Percentiles rank a stretch among this genome's conserved stretches.
Conservation (phyloP, 345 rosid genomes). For the Bruguiera sexangula region DNA sequence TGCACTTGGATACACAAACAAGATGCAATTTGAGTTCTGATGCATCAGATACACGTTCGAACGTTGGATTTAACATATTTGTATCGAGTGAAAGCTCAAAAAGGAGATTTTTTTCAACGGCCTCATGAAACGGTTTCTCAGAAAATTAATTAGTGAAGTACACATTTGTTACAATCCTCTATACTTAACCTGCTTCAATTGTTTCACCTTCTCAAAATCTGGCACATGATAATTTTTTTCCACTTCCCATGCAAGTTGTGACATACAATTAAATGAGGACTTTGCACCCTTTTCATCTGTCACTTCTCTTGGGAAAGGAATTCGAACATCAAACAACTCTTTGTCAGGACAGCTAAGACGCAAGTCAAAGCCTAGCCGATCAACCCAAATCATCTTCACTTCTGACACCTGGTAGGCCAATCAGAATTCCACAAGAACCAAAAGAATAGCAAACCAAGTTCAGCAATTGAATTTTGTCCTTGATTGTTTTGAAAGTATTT, state of each 20-base stretch:
- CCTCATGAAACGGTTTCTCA: too few relatives aligned
- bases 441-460: neutral
- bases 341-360: slow-evolving; percentile 53
- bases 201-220: slow-evolving; percentile 61
- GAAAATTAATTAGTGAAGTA: too few relatives aligned
- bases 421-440: neutral
- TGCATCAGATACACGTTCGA: too few relatives aligned
- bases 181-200: slow-evolving; percentile 50
- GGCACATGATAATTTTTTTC: slow-evolving; percentile 59
- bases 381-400: slow-evolving; percentile 87
- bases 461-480: neutral
- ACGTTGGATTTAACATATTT: too few relatives aligned
- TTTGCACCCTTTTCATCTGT: slow-evolving; percentile 80
- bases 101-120: too few relatives aligned
- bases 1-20: slow-evolving; percentile 21
- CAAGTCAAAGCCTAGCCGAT: slow-evolving; percentile 79
- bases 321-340: slow-evolving; percentile 61
- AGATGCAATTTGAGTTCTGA: slow-evolving; percentile 21
- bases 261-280: slow-evolving; percentile 89
- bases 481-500: neutral
- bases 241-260: slow-evolving; percentile 93
- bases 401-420: slow-evolving; percentile 55
- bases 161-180: slow-evolving; percentile 16
- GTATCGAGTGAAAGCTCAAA: too few relatives aligned
- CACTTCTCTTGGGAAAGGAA: slow-evolving; percentile 87